Evolutionary conservation across 2,329 filamentous ascomycete species (phyloP), one percentile per base, ranked within the genome.

Genomic region (Neofusicoccum umdonicola): DNA sequence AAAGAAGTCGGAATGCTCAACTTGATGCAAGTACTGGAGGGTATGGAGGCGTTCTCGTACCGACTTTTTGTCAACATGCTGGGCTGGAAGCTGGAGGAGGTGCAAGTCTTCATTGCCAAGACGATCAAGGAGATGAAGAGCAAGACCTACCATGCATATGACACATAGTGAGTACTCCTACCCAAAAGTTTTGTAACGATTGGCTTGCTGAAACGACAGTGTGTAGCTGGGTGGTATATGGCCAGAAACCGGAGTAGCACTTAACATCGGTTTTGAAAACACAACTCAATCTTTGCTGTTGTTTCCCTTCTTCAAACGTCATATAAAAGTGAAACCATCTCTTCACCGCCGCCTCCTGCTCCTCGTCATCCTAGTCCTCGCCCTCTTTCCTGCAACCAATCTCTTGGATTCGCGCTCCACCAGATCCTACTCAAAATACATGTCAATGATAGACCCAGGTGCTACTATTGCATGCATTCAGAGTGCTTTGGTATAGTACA

Each of bases 41-140:
- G 77, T 0, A 68, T 81, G 12, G 77, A 81, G 67, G 78, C 74
- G 1, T 79, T 79, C 65, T 78, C 77, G 52, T 69, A 81, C 65
- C 77, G 77, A 2, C 69, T 80, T 35, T 71, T 81, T 60, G 80
- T 78, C 1, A 68, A 77, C 41, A 73, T 71, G 4, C 67, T 82
- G 17, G 76, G 76, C 9, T 82, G 79, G 80, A 74, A 68, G 48
- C 71, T 76, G 27, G 74, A 79, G 31, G 79, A 82, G 67, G 78
- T 82, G 3, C 77, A 81, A 58, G 71, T 81, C 3, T 74, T 82
- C 51, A 68, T 73, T 35, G 69, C 70, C 0, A 71, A 72, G 47
- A 69, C 71, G 1, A 61, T 72, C 12, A 66, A 66, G 12, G 74
- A 77, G 42, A 41, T 75, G 60, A 71, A 71, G 54, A 70, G 67